Evolutionary conservation across 306 rosid species (phyloP).

Genomic region (Lathyrus oleraceus): DNA sequence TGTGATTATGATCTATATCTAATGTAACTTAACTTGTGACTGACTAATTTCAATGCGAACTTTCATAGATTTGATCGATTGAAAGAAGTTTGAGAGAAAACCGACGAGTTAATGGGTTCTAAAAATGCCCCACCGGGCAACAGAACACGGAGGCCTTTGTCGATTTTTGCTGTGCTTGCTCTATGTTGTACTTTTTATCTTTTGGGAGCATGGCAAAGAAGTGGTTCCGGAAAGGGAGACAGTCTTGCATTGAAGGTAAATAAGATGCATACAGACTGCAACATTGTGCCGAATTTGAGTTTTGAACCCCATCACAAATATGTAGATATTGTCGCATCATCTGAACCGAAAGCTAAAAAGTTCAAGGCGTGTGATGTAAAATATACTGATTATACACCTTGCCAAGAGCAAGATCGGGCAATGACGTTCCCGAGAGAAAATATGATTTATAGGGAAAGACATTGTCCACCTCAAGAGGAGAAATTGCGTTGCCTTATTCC

Average conservation of each 20-base stretch:
- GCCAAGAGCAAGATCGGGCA: slow-evolving; percentile 97
- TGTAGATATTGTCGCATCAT: slow-evolving; percentile 47
- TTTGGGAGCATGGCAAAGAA: slow-evolving; percentile 95
- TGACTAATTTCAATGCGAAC: slow-evolving; percentile 22
- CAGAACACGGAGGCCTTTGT: slow-evolving; percentile 63
- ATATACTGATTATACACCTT: slow-evolving; percentile 85
- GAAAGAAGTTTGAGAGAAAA: slow-evolving; percentile 34
- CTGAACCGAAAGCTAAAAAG: slow-evolving; percentile 60
- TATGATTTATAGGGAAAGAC: slow-evolving; percentile 97
- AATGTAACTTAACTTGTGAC: slow-evolving; percentile 6
- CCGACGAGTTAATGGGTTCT: slow-evolving; percentile 57
- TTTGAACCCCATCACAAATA: slow-evolving; percentile 81
- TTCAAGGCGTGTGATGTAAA: slow-evolving; percentile 74
- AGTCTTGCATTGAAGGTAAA: slow-evolving; percentile 63
- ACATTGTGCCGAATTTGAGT: slow-evolving; percentile 54
- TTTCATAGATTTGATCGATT: slow-evolving; percentile 36
- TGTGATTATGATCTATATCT: slow-evolving; percentile 3
- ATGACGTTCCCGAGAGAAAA: slow-evolving; percentile 92
- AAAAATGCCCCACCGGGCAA: slow-evolving; percentile 56
- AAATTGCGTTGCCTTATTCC: slow-evolving; percentile 91
- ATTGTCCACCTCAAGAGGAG: slow-evolving; percentile 82
- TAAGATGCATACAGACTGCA: slow-evolving; percentile 67
- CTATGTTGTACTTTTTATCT: slow-evolving; percentile 90
- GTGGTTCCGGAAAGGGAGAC: slow-evolving; percentile 87
- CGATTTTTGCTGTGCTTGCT: slow-evolving; percentile 75